phyloP scores from a whole-genome alignment of 2,329 filamentous ascomycete species.

The Ceratocystis colombiana region DNA sequence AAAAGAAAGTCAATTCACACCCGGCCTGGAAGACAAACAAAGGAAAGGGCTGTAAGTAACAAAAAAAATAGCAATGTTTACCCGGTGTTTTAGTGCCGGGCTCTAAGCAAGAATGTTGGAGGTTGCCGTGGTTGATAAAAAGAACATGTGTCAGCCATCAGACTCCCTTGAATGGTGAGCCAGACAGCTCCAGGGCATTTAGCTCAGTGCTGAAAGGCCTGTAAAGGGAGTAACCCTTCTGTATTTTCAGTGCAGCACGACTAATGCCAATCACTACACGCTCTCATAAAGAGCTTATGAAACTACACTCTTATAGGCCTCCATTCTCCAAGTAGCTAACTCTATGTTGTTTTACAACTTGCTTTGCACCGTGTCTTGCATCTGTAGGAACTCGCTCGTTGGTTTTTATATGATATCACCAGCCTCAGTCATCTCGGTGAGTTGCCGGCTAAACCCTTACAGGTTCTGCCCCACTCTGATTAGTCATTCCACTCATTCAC shows the following conservation, averaged over 20 bases:
- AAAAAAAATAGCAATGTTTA: background rate
- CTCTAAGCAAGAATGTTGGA: background rate
- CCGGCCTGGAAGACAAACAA: background rate
- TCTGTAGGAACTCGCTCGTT: background rate
- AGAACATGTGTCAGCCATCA: conserved; percentile 11
- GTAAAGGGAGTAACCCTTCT: background rate
- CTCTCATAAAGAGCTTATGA: too few relatives aligned
- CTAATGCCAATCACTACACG: background rate
- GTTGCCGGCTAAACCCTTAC: conserved; percentile 8
- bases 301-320: too few relatives aligned
- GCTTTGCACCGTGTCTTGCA: background rate
- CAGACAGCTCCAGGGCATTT: background rate
- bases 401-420: background rate
- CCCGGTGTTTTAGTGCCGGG: background rate
- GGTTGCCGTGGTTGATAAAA: background rate
- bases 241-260: background rate
- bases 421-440: background rate
- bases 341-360: background rate
- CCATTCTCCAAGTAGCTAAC: too few relatives aligned
- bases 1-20: background rate
- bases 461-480: conserved; percentile 8
- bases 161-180: conserved; percentile 3
- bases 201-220: background rate
- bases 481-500: conserved; percentile 18
- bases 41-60: background rate